Percentiles rank a stretch among this genome's conserved stretches.
These are phyloP conservation scores for Cladosporium sp. DNA, from an alignment of 2,329 filamentous ascomycete genomes.

Conservation along the genomic window DNA sequence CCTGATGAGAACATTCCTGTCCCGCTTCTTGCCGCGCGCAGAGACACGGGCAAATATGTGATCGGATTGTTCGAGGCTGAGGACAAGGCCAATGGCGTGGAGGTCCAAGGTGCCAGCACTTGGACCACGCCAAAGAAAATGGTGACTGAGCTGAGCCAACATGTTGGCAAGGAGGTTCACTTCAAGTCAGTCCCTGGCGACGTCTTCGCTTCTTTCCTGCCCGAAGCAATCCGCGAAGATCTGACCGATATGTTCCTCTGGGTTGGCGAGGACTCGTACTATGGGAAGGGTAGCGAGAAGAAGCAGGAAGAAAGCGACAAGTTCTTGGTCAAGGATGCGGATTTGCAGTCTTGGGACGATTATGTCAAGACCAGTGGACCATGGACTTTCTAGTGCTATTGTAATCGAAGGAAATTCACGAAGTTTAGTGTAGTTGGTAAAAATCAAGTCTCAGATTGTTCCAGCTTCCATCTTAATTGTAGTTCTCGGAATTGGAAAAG, in stretches of 20 bases:
- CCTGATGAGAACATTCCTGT: conserved; percentile 27
- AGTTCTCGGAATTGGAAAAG: background rate
- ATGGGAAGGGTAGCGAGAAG: conserved; percentile 30
- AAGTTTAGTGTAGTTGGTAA: background rate
- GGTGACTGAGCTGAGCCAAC: conserved; percentile 25
- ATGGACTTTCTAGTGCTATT: conserved; percentile 7
- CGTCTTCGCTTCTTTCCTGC: conserved; percentile 29
- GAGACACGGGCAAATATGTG: conserved; percentile 34
- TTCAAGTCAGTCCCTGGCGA: conserved; percentile 30
- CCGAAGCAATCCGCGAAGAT: conserved; percentile 29
- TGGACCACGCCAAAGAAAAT: conserved; percentile 35
- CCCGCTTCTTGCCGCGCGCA: conserved; percentile 30
- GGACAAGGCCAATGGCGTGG: conserved; percentile 27
- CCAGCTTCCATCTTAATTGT: background rate
- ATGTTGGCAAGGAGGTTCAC: conserved; percentile 27
- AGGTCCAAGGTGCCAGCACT: conserved; percentile 28
- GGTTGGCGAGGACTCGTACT: conserved; percentile 32
- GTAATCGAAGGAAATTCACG: background rate
- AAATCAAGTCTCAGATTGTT: background rate
- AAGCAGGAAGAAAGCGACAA: conserved; percentile 30
- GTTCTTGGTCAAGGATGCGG: conserved; percentile 29
- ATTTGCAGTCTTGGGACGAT: conserved; percentile 23
- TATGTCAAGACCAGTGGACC: conserved; percentile 27
- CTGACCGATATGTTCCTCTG: conserved; percentile 33
- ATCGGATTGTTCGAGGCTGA: conserved; percentile 32